These are phyloP conservation scores for Spongiforma sp. DNA, from an alignment of 1,284 basidiomycete species.

Conservation along the genomic window DNA sequence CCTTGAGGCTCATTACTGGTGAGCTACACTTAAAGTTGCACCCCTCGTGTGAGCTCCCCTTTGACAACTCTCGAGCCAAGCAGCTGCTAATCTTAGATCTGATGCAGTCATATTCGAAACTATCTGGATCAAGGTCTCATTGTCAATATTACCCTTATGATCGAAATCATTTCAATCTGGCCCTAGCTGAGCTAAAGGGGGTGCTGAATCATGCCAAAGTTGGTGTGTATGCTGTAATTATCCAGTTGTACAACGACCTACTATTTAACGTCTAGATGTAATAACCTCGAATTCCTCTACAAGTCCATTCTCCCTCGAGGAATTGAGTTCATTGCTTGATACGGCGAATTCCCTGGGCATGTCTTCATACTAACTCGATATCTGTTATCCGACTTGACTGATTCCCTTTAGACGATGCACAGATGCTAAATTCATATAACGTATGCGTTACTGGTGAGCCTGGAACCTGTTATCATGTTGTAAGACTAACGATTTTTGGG, in stretches of 20 bases:
- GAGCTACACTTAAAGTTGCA: not conserved
- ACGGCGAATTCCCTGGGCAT: constrained; percentile 24
- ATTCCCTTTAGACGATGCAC: constrained; percentile 13
- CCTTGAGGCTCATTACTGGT: constrained; percentile 22
- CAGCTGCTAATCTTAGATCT: too few species aligned
- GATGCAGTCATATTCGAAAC: not conserved
- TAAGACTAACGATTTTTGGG: not conserved
- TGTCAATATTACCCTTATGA: constrained; percentile 26
- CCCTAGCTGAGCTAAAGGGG: constrained; percentile 22
- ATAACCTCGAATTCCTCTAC: constrained; percentile 26
- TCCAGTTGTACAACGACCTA: not conserved
- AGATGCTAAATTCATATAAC: constrained; percentile 10
- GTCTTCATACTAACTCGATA: not conserved
- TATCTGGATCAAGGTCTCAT: constrained; percentile 14
- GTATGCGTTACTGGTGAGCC: constrained; percentile 25
- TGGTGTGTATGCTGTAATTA: constrained; percentile 9
- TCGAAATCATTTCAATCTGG: constrained; percentile 4
- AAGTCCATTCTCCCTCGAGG: constrained; percentile 22
- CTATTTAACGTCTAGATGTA: constrained; percentile 14
- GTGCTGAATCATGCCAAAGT: constrained; percentile 23
- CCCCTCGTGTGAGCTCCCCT: too few species aligned
- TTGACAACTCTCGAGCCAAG: too few species aligned
- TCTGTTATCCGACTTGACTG: not conserved
- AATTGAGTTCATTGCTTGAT: constrained; percentile 14
- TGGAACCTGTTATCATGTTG: not conserved